Base-by-base conservation (phyloP, 345 rosid species). In the Populus nigra region DNA sequence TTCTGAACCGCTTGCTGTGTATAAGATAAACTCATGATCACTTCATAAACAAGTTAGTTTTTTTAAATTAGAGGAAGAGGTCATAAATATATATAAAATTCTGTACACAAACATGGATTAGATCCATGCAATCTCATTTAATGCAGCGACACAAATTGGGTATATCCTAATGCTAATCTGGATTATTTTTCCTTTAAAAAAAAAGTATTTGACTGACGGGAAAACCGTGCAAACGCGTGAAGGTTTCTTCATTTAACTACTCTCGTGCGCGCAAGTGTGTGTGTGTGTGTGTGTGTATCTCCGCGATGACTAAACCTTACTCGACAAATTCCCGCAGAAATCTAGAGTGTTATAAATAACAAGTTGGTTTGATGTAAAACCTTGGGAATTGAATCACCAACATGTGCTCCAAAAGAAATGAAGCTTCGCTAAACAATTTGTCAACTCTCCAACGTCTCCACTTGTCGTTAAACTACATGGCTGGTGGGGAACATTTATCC, bases 401-500 rank as follows among this genome's bases (percentile, higher is more conserved):
- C 25, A 36, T 49, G 84, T 81, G 86, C 79, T 75, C 41, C 69
- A 3, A 71, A 18, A 39, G 10, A 31, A 39, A 23, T 1, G 53
- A 68, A 78, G 72, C 72, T 61, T 77, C 79, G 39, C 47, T 33
- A 0, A n/a, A 33, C 13, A 72, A 63, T 70, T 22, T 55, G 36
- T 72, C 70, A 74, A 74, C 61, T n/a, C 3, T 36, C 17, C 43
- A 3, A 29, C 16, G 11, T 18, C 29, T 65, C 76, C 71, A 78
- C 80, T 75, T 75, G 80, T 43, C 45, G 45, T 47, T 47, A 13
- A 47, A 47, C 20, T 45, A 73, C 47, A 35, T 41, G 47, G 15
- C 3, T 43, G 16, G 53, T 53, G 35, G 35, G 35, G 35, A 33
- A 33, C 35, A 33, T 33, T 33, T 33, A 33, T 33, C 35, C 35